Base-by-base conservation (phyloP, 345 rosid species). In the Moricandia arvensis region DNA sequence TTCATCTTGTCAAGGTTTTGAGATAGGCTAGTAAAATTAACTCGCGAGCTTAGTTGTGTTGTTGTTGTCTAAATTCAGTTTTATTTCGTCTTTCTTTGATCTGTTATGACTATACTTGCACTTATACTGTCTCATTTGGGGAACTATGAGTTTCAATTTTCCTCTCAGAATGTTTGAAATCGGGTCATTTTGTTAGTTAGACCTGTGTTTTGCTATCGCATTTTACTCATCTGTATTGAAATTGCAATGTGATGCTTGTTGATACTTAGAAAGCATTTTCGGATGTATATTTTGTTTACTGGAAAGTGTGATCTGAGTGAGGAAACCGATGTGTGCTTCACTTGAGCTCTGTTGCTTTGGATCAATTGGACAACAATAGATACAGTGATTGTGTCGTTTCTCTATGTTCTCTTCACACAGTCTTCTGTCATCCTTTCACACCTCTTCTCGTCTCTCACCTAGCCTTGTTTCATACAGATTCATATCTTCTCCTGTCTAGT, bases 61-160 rank as follows among this genome's bases (percentile, higher is more conserved):
- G 11, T 8, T 37, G 43, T 4, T 37, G 43, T 37, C 11, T 2
- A 4, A 37, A 37, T 37, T 37, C 41, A 37, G 11, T 37, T 37
- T 47, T 67, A 60, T 34, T 11, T 67, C 38, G 51, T 45, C 66
- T 38, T 49, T 71, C 30, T 45, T 27, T 59, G 57, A 16, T 66
- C 59, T 43, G 51, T 37, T 63, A 16, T 6, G 55, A 10, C 10
- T 73, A 37, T n/a, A 21, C 16, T 31, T 54, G 29, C 30, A 21
- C n/a, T n/a, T n/a, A n/a, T n/a, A n/a, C n/a, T n/a, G 12, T 21
- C 24, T 21, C 24, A 21, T 29, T 29, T 29, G 8, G 37, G 37
- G 37, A 33, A 33, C 37, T 33, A 33, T 7, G 7, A 33, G 37
- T 33, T 33, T 33, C 37, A 33, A 8, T 33, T 33, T 33, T 33